Evolutionary conservation across 352 stramenopile genomes (phyloP), one percentile per base, ranked within the genome.

Genomic region (Pythium dissotocum): DNA sequence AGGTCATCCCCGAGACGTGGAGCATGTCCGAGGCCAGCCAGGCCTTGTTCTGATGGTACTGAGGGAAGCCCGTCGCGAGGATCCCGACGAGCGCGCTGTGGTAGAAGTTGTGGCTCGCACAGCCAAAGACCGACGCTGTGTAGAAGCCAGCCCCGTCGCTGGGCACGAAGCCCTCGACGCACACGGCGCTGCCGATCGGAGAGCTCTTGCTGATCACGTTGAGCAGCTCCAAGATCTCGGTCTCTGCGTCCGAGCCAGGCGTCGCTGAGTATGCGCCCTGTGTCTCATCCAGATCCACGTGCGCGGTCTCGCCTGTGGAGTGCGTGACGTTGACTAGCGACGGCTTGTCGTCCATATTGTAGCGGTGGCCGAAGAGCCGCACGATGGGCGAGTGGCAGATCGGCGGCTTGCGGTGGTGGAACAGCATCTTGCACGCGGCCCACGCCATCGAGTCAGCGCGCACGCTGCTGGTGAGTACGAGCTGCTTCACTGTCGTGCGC

Each of bases 361-460:
- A 77, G 0, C 70, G 60, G 12, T 70, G 53, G 21, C 51, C 61
- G 49, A 77, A 77, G 61, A 63, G 36, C 40, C 60, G 61, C 35
- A 73, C 70, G 33, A 71, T 49, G 0, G 61, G 66, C 13, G 70
- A 64, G 61, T 73, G 70, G 66, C 70, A 77, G 16, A 77, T 59
- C 0, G 61, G 57, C 21, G 70, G 70, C 52, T 70, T 72, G 59
- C 70, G 64, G 56, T 72, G 64, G 65, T 70, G 60, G 61, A 60
- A 76, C 10, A 76, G 65, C 64, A 76, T 62, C 42, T 64, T 69
- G 57, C 70, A 76, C 18, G 64, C 61, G 4, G 55, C 64, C 70
- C 70, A 76, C 6, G 60, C 70, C 21, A 76, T 32, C 42, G 70
- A 69, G 33, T 76, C 70, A 13, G 56, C 60, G 16, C 70, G 70